Evolutionary conservation across 331 rosid species (phyloP).

Genomic region (Pyrus hybrid): DNA sequence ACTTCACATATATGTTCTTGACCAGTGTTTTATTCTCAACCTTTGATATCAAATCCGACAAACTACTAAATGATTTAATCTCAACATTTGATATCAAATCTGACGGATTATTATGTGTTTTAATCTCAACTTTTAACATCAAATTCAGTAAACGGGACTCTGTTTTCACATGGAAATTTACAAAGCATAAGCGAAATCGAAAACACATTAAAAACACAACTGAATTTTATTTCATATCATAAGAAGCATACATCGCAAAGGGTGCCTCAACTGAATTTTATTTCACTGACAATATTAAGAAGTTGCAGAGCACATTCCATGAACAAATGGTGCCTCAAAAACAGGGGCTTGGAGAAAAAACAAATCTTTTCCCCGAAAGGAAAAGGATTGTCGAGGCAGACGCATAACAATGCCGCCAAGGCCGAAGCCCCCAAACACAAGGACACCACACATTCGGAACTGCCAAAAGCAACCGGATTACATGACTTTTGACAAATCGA

Average conservation of each 20-base stretch:
- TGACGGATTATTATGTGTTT: no score
- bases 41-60: no score
- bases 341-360: constrained; percentile 56
- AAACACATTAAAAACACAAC: background rate
- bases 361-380: constrained; percentile 25
- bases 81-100: no score
- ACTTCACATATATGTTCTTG: no score
- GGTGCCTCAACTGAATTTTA: no score
- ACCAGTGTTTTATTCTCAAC: no score
- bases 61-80: no score
- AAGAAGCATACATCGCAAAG: constrained; percentile 35
- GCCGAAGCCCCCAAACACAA: constrained; percentile 61
- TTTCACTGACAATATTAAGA: constrained; percentile 21
- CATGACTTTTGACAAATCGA: background rate
- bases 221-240: constrained; percentile 34
- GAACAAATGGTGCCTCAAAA: no score
- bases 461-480: constrained; percentile 33
- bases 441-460: constrained; percentile 46
- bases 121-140: no score
- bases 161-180: no score
- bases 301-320: no score
- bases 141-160: no score
- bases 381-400: constrained; percentile 65
- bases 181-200: background rate
- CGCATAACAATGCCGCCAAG: constrained; percentile 52